phyloP scores from a whole-genome alignment of 768 basidiomycete species.

The Rhodotorula toruloides region DNA sequence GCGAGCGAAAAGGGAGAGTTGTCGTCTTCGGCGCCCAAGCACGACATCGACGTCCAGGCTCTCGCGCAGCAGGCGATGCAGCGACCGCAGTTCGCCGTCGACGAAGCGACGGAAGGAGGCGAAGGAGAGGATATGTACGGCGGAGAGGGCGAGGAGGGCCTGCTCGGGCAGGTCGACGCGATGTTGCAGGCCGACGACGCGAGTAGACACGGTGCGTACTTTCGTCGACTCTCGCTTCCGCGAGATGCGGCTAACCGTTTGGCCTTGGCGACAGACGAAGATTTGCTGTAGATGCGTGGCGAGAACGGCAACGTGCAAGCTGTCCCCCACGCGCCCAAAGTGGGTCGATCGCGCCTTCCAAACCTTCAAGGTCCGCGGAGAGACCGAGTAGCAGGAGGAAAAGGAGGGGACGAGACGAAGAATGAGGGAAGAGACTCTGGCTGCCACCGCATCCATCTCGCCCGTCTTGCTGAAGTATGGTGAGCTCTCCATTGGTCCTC shows the following conservation, averaged over 20 bases:
- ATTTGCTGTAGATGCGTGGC: too few relatives aligned
- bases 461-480: too few relatives aligned
- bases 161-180: constrained; percentile 37
- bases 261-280: too few relatives aligned
- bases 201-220: background rate
- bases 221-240: background rate
- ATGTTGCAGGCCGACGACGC: constrained; percentile 26
- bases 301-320: too few relatives aligned
- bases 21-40: constrained; percentile 36
- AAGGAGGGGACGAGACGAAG: too few relatives aligned
- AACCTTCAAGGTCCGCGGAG: too few relatives aligned
- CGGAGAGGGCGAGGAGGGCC: constrained; percentile 34
- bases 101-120: constrained; percentile 74
- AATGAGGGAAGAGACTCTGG: too few relatives aligned
- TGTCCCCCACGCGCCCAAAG: too few relatives aligned
- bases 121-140: constrained; percentile 39
- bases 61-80: constrained; percentile 52
- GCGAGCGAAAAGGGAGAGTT: constrained; percentile 30
- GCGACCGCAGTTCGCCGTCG: constrained; percentile 92
- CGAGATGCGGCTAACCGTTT: background rate
- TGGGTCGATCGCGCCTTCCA: too few relatives aligned
- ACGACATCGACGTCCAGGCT: constrained; percentile 48
- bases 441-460: too few relatives aligned
- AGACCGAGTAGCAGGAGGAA: too few relatives aligned
- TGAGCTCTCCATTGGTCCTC: too few relatives aligned